These are phyloP conservation scores for Paramecium sexaurelia DNA, from an alignment of 73 alveolate genomes.

Conservation along the genomic window DNA sequence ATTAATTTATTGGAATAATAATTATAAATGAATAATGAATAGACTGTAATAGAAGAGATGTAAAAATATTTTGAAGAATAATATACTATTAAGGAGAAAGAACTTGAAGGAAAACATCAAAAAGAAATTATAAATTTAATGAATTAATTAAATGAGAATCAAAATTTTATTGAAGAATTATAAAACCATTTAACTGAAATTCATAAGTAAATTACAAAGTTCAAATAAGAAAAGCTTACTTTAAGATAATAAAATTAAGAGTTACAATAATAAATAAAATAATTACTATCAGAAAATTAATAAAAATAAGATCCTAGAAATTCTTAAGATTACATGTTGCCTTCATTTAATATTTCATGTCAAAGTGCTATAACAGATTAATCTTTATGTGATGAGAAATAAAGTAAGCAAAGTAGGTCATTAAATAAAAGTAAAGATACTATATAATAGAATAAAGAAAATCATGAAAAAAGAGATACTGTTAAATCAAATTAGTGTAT, in stretches of 20 bases:
- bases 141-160: slow-evolving; percentile 21
- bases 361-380: background rate
- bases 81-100: background rate
- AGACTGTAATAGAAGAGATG: background rate
- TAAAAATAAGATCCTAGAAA: background rate
- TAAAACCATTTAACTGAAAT: slow-evolving; percentile 26
- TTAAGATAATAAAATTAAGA: slow-evolving; percentile 12
- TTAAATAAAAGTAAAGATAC: background rate
- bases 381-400: background rate
- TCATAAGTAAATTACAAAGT: background rate
- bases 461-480: background rate
- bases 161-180: slow-evolving; percentile 31
- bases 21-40: background rate
- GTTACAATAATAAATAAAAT: background rate
- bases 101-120: background rate
- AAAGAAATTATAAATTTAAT: background rate
- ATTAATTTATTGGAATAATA: background rate
- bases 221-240: background rate
- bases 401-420: background rate
- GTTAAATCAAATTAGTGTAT: background rate
- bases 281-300: background rate
- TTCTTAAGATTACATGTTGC: background rate
- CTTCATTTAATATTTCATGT: slow-evolving; percentile 13
- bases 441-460: background rate
- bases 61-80: slow-evolving; percentile 21